Base-by-base conservation (phyloP, 106 monocot genomes). In the Dendrobium catenatum region DNA sequence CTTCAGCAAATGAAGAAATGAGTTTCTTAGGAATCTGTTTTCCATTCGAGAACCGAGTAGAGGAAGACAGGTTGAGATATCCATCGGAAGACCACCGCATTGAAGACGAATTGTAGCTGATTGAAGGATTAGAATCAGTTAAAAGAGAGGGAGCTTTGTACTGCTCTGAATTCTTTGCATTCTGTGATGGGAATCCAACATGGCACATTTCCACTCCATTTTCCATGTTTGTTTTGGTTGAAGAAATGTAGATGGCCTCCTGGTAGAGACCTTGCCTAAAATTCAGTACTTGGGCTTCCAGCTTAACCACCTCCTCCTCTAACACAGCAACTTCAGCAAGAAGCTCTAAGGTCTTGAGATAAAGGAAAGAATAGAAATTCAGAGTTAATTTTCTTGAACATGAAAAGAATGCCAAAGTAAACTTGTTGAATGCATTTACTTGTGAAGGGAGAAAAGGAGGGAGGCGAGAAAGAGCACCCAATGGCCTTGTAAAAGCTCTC, bases 231-330 rank as follows among this genome's bases (percentile, higher is more conserved):
- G 84, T 89, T 86, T 89, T 89, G 5, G 91, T 88, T 22, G 85
- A 90, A 18, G 90, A 87, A 43, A 89, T 49, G 44, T 85, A 86
- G 67, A 92, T 85, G 26, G 97, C 97, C 77, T 98, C 97, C 75
- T 93, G 90, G 78, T 88, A 91, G 19, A 98, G 88, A 5, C 91
- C 89, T 77, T 94, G 94, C 83, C 97, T 55, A 79, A 89, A 91
- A 87, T 89, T 91, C 72, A 94, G 88, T 27, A 98, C 89, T 76
- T 98, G 94, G 31, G 94, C 94, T 87, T 98, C 97, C 24, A 98
- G 92, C 55, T 92, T 78, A 9, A 91, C 87, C 18, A 98, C 97
- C 72, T 98, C 97, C 78, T 98, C 94, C 58, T 98, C 97, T 68
- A 98, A 80, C 5, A 94, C 88, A 1, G 97, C 97, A 6, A 98